A percentile compares a stretch with the other conserved stretches of the same genome.
Conservation (phyloP, 768 basidiomycete species). For the Hygrophorus pudorinus region DNA sequence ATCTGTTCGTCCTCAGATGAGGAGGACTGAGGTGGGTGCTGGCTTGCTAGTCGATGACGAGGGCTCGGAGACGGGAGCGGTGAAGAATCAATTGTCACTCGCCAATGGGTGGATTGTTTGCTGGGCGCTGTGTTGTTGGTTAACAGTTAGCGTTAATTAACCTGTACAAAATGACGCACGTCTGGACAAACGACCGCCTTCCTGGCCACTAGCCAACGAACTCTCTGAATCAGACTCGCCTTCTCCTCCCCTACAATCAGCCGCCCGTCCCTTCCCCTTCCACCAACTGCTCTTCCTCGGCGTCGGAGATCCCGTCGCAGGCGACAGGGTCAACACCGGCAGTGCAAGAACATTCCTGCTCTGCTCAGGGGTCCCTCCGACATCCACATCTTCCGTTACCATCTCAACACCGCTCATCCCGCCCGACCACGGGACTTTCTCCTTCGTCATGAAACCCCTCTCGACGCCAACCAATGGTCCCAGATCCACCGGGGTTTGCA, state of each 20-base stretch:
- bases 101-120: not conserved
- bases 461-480: conserved; percentile 55
- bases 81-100: not conserved
- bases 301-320: conserved; percentile 3
- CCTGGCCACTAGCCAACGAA: not conserved
- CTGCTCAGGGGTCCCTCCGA: not conserved
- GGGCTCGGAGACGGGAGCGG: not conserved
- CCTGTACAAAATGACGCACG: not conserved
- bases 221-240: conserved; percentile 7
- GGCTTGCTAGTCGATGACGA: not conserved
- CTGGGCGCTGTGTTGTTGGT: not conserved
- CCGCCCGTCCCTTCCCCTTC: conserved; percentile 18
- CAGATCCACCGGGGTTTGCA: conserved; percentile 27
- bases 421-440: conserved; percentile 43
- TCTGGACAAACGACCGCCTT: not conserved
- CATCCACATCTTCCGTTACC: conserved; percentile 6
- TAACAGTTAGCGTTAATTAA: not conserved
- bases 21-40: not conserved
- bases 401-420: conserved; percentile 60
- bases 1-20: not conserved
- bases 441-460: conserved; percentile 54
- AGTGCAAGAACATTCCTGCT: not conserved
- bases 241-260: not conserved
- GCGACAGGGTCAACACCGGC: not conserved
- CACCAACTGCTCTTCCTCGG: conserved; percentile 16